These are phyloP conservation scores for Lecanosticta acicola DNA, from an alignment of 2,329 filamentous ascomycete genomes.

Conservation along the genomic window DNA sequence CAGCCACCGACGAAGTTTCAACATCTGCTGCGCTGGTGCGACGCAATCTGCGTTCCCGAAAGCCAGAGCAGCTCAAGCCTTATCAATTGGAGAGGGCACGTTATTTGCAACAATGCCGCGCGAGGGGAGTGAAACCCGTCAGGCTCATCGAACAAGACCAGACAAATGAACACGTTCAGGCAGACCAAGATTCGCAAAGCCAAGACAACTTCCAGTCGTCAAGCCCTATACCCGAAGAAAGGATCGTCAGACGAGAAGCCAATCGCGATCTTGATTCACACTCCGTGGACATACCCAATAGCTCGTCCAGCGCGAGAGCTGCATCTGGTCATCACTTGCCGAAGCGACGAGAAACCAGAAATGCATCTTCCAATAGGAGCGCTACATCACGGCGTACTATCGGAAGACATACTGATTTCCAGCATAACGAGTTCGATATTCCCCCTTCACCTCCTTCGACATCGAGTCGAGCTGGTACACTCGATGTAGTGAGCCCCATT, in stretches of 20 bases:
- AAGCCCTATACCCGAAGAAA: not conserved
- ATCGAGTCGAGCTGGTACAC: conserved; percentile 15
- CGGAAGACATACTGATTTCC: not conserved
- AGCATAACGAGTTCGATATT: conserved; percentile 32
- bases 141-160: conserved; percentile 25
- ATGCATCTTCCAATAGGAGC: not conserved
- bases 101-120: conserved; percentile 40
- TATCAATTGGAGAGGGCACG: conserved; percentile 42
- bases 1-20: not conserved
- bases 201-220: not conserved
- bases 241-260: not conserved
- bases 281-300: not conserved
- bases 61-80: conserved; percentile 46
- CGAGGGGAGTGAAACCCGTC: conserved; percentile 42
- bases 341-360: conserved; percentile 7
- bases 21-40: not conserved
- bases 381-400: no score
- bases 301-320: no score
- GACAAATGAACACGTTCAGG: not conserved
- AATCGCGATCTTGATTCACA: not conserved
- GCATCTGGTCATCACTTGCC: conserved; percentile 1
- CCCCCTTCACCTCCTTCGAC: conserved; percentile 39
- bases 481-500: not conserved
- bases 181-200: not conserved
- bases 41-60: conserved; percentile 40